Percentiles rank a stretch among this genome's conserved stretches.
These are phyloP conservation scores for Blastobotrys buckinghamii DNA, from an alignment of 1,139 yeast genomes.

Conservation along the genomic window DNA sequence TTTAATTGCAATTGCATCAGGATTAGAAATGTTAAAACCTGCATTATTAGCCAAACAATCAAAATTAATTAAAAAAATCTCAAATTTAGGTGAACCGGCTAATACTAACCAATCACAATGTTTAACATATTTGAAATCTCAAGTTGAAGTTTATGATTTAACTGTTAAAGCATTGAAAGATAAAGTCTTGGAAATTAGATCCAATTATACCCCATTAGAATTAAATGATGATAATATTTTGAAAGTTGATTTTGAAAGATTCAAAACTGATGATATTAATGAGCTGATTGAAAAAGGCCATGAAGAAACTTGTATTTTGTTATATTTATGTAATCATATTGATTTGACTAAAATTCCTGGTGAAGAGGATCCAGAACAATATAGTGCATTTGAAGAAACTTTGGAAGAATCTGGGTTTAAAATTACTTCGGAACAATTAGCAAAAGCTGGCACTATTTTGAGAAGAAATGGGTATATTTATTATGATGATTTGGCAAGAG, in stretches of 20 bases:
- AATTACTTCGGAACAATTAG: constrained; percentile 4
- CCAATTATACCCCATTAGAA: background rate
- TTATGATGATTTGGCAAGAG: constrained; percentile 13
- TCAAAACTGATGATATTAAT: constrained; percentile 6
- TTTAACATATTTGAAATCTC: background rate
- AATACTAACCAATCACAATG: background rate
- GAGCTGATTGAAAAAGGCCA: constrained; percentile 17
- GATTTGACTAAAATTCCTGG: background rate
- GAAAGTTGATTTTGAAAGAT: background rate
- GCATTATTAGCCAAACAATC: constrained; percentile 3
- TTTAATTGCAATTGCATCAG: constrained; percentile 7
- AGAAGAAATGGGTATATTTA: constrained; percentile 11
- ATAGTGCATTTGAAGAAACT: constrained; percentile 6
- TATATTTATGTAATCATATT: constrained; percentile 12
- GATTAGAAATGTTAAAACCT: constrained; percentile 9
- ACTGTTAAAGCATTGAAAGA: background rate
- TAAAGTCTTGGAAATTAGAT: background rate
- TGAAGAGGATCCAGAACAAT: background rate
- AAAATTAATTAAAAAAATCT: background rate
- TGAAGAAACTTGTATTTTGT: constrained; percentile 19
- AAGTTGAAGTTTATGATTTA: background rate
- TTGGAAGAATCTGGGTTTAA: constrained; percentile 5
- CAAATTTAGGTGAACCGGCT: background rate
- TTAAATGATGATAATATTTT: background rate
- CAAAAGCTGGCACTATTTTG: constrained; percentile 12